Evolutionary conservation across 2,329 filamentous ascomycete genomes (phyloP).

Genomic region (Fusarium nisikadoi): DNA sequence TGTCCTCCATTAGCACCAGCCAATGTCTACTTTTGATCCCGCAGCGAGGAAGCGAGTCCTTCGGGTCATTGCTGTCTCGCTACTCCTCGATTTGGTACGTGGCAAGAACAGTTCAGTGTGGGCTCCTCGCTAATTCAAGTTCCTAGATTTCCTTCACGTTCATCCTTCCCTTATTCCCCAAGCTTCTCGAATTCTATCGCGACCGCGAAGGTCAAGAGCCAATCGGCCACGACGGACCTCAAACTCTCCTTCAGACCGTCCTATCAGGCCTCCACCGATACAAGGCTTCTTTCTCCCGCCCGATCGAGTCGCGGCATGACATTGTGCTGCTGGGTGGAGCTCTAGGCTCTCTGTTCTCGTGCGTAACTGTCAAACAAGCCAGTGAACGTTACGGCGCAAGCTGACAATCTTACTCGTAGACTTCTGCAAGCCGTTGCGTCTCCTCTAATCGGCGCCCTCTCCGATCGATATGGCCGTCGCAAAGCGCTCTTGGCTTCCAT

Average conservation of each 20-base stretch:
- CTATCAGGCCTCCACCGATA: conserved; percentile 89
- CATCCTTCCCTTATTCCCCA: conserved; percentile 95
- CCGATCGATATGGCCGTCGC: conserved; percentile 87
- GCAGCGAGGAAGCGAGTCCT: conserved; percentile 81
- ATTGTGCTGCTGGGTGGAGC: conserved; percentile 95
- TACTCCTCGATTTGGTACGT: conserved; percentile 86
- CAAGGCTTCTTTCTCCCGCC: conserved; percentile 90
- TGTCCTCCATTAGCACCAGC: conserved; percentile 16
- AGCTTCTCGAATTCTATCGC: conserved; percentile 95
- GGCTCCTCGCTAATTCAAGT: conserved; percentile 7
- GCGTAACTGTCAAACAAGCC: conserved; percentile 34
- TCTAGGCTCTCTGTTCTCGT: conserved; percentile 89
- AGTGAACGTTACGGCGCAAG: neutral
- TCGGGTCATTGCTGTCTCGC: conserved; percentile 86
- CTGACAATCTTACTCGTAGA: conserved; percentile 54
- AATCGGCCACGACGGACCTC: conserved; percentile 56
- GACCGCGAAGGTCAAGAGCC: conserved; percentile 75
- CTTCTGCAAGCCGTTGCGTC: conserved; percentile 92
- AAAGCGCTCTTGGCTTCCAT: conserved; percentile 91
- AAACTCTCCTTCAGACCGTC: conserved; percentile 80
- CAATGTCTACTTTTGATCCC: conserved; percentile 61
- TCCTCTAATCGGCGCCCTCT: conserved; percentile 88
- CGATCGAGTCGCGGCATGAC: conserved; percentile 96
- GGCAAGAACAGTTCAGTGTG: neutral
- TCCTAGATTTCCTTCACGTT: conserved; percentile 97